Evolutionary conservation across 345 rosid species (phyloP).

Genomic region (Eucalyptus lansdowneana): DNA sequence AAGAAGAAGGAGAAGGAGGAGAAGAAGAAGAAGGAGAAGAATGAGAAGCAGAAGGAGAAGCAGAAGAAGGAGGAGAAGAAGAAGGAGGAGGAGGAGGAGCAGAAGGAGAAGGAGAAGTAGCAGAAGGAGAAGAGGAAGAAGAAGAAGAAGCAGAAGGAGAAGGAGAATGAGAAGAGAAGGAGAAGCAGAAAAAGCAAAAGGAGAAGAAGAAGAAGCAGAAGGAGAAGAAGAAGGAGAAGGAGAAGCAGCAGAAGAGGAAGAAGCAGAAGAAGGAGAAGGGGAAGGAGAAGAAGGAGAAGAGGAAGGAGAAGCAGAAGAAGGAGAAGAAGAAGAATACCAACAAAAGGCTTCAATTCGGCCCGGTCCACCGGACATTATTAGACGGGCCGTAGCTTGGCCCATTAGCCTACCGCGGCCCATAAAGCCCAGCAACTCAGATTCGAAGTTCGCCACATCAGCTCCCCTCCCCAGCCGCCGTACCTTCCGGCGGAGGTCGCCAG

Average conservation of each 20-base stretch:
- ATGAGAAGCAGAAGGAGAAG: too few relatives aligned
- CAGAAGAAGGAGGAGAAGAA: too few relatives aligned
- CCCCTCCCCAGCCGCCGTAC: background rate
- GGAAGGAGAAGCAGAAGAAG: too few relatives aligned
- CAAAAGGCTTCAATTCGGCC: background rate
- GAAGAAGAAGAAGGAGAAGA: too few relatives aligned
- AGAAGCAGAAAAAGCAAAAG: too few relatives aligned
- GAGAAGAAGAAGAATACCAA: too few relatives aligned
- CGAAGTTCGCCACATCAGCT: background rate
- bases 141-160: too few relatives aligned
- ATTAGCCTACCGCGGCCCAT: background rate
- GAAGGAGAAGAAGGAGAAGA: too few relatives aligned
- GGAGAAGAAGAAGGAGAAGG: accelerated
- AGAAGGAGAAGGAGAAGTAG: accelerated
- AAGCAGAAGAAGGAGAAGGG: accelerated
- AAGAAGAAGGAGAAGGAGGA: accelerated
- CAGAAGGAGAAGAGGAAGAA: accelerated
- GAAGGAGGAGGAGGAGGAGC: accelerated
- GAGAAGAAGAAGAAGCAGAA: too few relatives aligned
- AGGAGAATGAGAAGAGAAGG: too few relatives aligned
- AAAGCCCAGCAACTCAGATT: background rate
- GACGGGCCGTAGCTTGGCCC: background rate
- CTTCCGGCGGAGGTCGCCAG: background rate
- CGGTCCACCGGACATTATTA: background rate
- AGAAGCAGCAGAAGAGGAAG: accelerated